Conservation (phyloP, 257 asterid genomes). For the Datura wrightii region DNA sequence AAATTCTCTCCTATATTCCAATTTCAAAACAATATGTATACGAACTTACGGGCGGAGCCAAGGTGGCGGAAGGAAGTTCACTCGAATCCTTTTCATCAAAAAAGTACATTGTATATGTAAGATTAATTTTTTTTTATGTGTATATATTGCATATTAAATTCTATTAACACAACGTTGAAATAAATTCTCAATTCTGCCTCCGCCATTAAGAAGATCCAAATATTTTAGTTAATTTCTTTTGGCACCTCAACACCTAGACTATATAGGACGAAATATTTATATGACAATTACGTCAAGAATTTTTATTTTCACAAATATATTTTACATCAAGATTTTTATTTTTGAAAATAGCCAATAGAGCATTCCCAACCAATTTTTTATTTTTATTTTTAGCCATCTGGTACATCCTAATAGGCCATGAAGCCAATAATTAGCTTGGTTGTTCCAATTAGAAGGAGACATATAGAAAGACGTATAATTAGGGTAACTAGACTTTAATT, state of each 20-base stretch:
- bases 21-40: background rate
- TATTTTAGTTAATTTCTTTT: background rate
- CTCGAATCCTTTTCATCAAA: too few relatives aligned
- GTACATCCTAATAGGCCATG: background rate
- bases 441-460: constrained; percentile 16
- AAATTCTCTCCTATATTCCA: background rate
- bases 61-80: too few relatives aligned
- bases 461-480: background rate
- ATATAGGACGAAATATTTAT: background rate
- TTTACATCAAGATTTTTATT: background rate
- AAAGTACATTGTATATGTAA: too few relatives aligned
- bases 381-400: background rate
- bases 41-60: too few relatives aligned
- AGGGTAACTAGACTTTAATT: background rate
- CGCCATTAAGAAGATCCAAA: background rate
- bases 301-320: background rate
- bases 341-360: background rate
- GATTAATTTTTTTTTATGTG: too few relatives aligned
- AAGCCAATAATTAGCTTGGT: background rate
- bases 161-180: too few relatives aligned
- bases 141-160: too few relatives aligned
- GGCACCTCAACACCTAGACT: background rate
- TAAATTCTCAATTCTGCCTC: too few relatives aligned
- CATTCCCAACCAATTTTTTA: too few relatives aligned
- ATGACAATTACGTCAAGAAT: background rate